phyloP scores from a whole-genome alignment of 371 early-diverging fungal species.

The Massospora cicadina region DNA sequence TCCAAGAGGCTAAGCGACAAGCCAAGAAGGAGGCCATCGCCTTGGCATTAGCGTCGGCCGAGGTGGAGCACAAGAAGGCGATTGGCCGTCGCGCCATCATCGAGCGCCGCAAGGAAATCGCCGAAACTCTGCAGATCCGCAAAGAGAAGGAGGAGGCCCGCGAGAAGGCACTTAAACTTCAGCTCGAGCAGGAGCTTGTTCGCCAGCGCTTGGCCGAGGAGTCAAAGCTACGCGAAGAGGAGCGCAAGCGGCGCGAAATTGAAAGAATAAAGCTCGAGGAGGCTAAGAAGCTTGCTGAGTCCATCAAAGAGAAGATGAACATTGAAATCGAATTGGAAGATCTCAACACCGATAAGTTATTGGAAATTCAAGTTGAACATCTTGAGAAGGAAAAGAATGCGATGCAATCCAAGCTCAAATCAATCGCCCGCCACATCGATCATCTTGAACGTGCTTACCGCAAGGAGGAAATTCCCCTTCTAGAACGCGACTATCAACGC shows the following conservation, averaged over 20 bases:
- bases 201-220: slow-evolving; percentile 72
- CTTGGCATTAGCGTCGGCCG: slow-evolving; percentile 42
- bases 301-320: slow-evolving; percentile 61
- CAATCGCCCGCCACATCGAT: slow-evolving; percentile 64
- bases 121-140: slow-evolving; percentile 57
- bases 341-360: slow-evolving; percentile 61
- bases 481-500: slow-evolving; percentile 75
- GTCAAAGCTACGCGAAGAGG: slow-evolving; percentile 60
- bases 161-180: slow-evolving; percentile 41
- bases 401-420: slow-evolving; percentile 46
- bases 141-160: slow-evolving; percentile 66
- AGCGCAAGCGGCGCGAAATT: slow-evolving; percentile 54
- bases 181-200: slow-evolving; percentile 76
- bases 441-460: slow-evolving; percentile 95
- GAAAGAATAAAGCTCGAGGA: slow-evolving; percentile 69
- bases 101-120: slow-evolving; percentile 81
- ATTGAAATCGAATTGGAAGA: slow-evolving; percentile 52
- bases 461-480: slow-evolving; percentile 78
- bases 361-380: slow-evolving; percentile 75
- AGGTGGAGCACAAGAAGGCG: slow-evolving; percentile 66
- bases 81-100: slow-evolving; percentile 64
- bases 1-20: slow-evolving; percentile 37
- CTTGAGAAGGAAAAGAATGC: slow-evolving; percentile 80
- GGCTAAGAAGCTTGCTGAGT: slow-evolving; percentile 73
- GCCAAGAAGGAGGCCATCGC: slow-evolving; percentile 40